These are phyloP conservation scores for Magnolia officinalis DNA, from an alignment of 164 flowering plant genomes.

Conservation along the genomic window DNA sequence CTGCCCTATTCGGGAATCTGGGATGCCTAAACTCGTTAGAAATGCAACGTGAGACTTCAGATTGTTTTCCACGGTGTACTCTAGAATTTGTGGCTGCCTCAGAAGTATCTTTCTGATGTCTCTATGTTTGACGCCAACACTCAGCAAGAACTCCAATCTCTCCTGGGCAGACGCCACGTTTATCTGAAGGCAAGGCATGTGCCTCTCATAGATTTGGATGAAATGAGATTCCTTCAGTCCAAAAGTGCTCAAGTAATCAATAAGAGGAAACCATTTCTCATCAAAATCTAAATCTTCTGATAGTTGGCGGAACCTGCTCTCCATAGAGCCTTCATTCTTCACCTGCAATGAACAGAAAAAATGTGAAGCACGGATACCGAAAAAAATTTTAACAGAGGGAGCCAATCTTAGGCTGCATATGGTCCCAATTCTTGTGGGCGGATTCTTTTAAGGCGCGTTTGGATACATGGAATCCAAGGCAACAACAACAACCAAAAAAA, in stretches of 20 bases:
- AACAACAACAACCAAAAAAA: no score
- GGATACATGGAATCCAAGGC: no score
- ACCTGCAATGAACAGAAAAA: constrained; percentile 36
- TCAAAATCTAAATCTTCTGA: constrained; percentile 72
- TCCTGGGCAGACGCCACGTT: constrained; percentile 73
- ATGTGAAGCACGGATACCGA: background rate
- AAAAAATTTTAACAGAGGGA: background rate
- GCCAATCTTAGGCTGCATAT: background rate
- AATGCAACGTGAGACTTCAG: constrained; percentile 79
- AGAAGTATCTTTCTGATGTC: constrained; percentile 73
- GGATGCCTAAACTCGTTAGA: constrained; percentile 65
- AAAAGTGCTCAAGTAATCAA: constrained; percentile 80
- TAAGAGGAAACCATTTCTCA: constrained; percentile 76
- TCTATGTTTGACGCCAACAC: constrained; percentile 82
- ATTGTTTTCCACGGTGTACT: constrained; percentile 81
- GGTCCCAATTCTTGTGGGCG: background rate
- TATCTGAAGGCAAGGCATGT: constrained; percentile 81
- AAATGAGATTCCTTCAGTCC: constrained; percentile 84
- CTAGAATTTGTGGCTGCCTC: constrained; percentile 89
- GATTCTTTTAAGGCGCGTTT: no score
- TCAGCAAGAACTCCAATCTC: constrained; percentile 73
- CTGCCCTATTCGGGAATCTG: constrained; percentile 70
- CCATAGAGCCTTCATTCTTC: constrained; percentile 25
- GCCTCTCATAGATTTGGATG: constrained; percentile 80
- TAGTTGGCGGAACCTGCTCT: constrained; percentile 38